phyloP scores from a whole-genome alignment of 169 alveolate species.

The Sarcocystis neurona region DNA sequence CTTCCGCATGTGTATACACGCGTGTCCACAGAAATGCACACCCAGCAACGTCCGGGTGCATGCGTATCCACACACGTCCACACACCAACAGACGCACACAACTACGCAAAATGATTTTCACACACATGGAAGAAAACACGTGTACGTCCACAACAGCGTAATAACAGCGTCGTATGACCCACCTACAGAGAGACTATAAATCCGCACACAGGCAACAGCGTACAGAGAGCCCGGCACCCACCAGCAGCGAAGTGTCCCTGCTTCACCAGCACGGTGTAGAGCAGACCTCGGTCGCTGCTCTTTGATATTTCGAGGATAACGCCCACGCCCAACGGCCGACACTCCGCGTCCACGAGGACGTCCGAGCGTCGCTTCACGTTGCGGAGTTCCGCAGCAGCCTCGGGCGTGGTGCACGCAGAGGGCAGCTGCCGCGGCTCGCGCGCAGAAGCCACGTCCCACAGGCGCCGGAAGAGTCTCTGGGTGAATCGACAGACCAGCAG shows the following conservation, averaged over 20 bases:
- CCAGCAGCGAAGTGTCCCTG: conserved; percentile 8
- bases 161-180: too few species aligned
- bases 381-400: conserved; percentile 8
- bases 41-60: too few species aligned
- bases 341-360: conserved; percentile 24
- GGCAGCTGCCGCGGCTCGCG: conserved; percentile 8
- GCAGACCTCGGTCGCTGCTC: conserved; percentile 29
- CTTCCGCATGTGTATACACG: too few species aligned
- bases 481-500: not conserved
- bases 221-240: too few species aligned
- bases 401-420: conserved; percentile 13
- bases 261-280: conserved; percentile 40
- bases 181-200: too few species aligned
- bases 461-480: not conserved
- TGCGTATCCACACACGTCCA: too few species aligned
- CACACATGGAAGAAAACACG: not conserved
- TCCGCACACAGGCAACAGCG: too few species aligned
- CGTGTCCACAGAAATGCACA: too few species aligned
- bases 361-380: conserved; percentile 29
- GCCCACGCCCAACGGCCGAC: conserved; percentile 17
- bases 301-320: conserved; percentile 11
- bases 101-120: not conserved
- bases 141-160: too few species aligned
- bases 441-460: not conserved
- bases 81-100: too few species aligned